These are phyloP conservation scores for Oxytropis ochrocephala DNA, from an alignment of 306 rosid species.

Conservation along the genomic window DNA sequence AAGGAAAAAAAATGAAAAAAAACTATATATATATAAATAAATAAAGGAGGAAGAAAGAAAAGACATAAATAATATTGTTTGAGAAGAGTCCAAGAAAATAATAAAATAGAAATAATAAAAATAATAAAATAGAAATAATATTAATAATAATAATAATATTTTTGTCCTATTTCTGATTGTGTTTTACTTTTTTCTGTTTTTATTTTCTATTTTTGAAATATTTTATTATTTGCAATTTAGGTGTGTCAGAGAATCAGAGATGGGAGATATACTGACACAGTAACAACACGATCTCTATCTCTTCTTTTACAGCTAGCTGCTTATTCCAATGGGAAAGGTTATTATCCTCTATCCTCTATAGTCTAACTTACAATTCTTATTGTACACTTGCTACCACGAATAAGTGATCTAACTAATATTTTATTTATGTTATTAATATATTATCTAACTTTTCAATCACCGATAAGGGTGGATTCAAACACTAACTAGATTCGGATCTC, in stretches of 20 bases:
- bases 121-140: no score
- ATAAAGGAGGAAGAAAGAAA: not conserved
- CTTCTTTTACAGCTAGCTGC: constrained; percentile 4
- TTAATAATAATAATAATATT: no score
- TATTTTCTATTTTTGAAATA: not conserved
- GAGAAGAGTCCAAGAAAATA: not conserved
- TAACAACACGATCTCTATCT: not conserved
- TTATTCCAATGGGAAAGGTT: not conserved
- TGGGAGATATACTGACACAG: constrained; percentile 1
- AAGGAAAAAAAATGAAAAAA: not conserved
- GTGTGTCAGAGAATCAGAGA: constrained; percentile 7
- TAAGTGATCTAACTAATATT: no score
- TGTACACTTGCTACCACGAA: not conserved
- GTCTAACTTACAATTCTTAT: not conserved
- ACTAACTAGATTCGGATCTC: no score
- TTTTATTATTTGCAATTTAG: not conserved
- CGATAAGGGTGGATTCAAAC: no score
- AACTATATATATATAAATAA: not conserved
- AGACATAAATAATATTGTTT: not conserved
- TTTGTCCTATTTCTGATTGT: not conserved
- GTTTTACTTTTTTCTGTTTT: not conserved
- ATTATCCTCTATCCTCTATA: not conserved
- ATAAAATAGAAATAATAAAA: not conserved
- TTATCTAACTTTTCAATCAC: no score
- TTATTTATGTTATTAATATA: no score